Evolutionary conservation across 768 basidiomycete genomes (phyloP), one percentile per base, ranked within the genome.

Genomic region (Megacollybia marginata): DNA sequence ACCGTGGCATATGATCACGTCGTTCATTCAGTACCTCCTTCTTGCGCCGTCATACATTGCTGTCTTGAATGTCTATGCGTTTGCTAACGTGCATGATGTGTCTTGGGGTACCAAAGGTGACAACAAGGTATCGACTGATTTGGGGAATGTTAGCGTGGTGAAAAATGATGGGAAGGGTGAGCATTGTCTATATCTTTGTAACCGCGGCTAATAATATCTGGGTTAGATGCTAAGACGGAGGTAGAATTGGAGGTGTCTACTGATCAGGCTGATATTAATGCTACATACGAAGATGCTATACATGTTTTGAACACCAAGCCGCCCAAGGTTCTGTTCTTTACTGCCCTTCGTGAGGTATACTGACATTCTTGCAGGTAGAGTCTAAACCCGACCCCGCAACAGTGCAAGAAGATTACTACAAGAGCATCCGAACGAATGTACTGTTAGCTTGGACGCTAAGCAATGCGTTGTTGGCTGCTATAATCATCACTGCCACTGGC

Each of bases 1-100:
- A 57, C 95, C 95, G 2, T 96, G 93, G 92, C 96, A 99, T 64
- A 89, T 99, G 92, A 74, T 99, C 59, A 97, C 96, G 0, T 91
- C 88, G 5, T 94, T 98, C 68, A 23, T 93, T n/a, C 95, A 93
- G 63, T 95, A 94, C 61, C 64, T 88, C 19, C 76, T 96, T 53
- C 82, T 97, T 74, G 89, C 92, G 0, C 95, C 95, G 2, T 92
- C 92, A 0, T 97, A 94, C 59, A 95, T 95, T 61, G 80, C 85
- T 48, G 89, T 98, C 11, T 75, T 98, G 48, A 95, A 95, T 62
- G 92, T 95, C 55, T 92, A 94, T 59, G 85, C 84, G 83, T 91
- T 92, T 56, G 82, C 88, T 2, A 92, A 92, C 60, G 88, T 90
- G 5, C 88, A 92, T 65, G 92, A 94, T 52, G 85, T 94, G 9